Base-by-base conservation (phyloP, 352 stramenopile genomes). In the Phytophthora cactorum region DNA sequence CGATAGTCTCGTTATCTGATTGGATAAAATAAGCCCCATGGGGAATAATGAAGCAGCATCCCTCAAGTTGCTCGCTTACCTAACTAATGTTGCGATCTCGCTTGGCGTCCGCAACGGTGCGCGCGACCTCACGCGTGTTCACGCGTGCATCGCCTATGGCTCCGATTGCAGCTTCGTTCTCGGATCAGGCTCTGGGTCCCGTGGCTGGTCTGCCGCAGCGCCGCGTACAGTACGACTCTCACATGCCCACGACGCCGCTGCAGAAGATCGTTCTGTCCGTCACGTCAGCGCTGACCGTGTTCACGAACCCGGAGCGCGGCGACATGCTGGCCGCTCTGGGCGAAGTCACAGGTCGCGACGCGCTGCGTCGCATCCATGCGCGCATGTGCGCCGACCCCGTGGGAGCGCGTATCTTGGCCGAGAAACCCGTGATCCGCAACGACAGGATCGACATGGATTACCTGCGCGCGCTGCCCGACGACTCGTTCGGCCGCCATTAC, bases 281-380 rank as follows among this genome's bases (percentile, higher is more conserved):
- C 25, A 85, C 90, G 22, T 95, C 94, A 38, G 95, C 96, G 9
- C 69, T 97, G 36, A 89, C 88, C 0, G 96, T 98, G 9, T 86
- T 99, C 34, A 34, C 63, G 4, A 88, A 99, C 71, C 97, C 97
- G 2, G 94, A 97, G 52, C 90, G 97, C 31, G 95, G 84, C 25
- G 97, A 99, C 78, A 97, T 98, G 79, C 85, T 99, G 12, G 97
- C 97, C 4, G 79, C 84, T 14, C 79, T 99, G 6, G 97, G 96
- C 22, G 97, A 99, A 75, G 87, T 97, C 32, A 99, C 97, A 1
- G 83, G 87, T 1, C 77, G 73, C 4, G 79, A 97, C 12, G 92
- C 96, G n/a, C 68, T 99, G 49, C 86, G 89, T 32, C 60, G 70
- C 25, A 86, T 99, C 47, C 81, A 91, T 27, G 69, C 75, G 50